These are phyloP conservation scores for Oropetium thomaeum DNA, from an alignment of 176 grass and related monocot genomes.

Conservation along the genomic window DNA sequence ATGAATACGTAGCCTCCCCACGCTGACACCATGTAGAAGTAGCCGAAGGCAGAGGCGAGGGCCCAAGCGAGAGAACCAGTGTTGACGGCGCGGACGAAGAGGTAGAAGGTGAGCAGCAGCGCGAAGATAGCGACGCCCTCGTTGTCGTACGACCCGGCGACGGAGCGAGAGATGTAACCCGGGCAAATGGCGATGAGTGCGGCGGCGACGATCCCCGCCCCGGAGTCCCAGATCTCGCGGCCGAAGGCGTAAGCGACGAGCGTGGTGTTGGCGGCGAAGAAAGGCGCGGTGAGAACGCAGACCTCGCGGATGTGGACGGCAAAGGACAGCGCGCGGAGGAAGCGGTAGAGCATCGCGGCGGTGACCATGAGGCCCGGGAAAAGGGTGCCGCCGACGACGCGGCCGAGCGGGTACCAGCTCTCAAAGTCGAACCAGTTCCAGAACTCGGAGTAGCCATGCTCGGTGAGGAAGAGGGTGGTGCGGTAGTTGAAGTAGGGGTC, in stretches of 20 bases:
- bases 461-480: conserved; percentile 93
- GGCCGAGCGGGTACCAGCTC: conserved; percentile 99
- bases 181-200: conserved; percentile 93
- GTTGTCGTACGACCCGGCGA: conserved; percentile 88
- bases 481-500: conserved; percentile 99
- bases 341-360: conserved; percentile 76
- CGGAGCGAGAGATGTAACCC: conserved; percentile 96
- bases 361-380: conserved; percentile 97
- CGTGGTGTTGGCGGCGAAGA: conserved; percentile 98
- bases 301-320: conserved; percentile 95
- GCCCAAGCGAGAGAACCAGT: conserved; percentile 86
- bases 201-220: conserved; percentile 75
- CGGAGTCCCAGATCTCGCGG: conserved; percentile 97
- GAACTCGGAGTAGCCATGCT: conserved; percentile 81
- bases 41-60: conserved; percentile 82
- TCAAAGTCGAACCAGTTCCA: conserved; percentile 99
- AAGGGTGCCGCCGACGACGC: conserved; percentile 90
- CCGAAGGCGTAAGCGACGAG: conserved; percentile 96
- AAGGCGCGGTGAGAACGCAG: conserved; percentile 94
- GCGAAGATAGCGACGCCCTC: conserved; percentile 97
- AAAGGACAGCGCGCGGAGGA: conserved; percentile 76
- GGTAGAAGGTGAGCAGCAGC: conserved; percentile 94
- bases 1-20: conserved; percentile 99
- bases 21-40: conserved; percentile 99
- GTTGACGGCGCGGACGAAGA: conserved; percentile 97